Conservation (phyloP, 495 filamentous ascomycete genomes). For the Hypoxylon crocopeplum region DNA sequence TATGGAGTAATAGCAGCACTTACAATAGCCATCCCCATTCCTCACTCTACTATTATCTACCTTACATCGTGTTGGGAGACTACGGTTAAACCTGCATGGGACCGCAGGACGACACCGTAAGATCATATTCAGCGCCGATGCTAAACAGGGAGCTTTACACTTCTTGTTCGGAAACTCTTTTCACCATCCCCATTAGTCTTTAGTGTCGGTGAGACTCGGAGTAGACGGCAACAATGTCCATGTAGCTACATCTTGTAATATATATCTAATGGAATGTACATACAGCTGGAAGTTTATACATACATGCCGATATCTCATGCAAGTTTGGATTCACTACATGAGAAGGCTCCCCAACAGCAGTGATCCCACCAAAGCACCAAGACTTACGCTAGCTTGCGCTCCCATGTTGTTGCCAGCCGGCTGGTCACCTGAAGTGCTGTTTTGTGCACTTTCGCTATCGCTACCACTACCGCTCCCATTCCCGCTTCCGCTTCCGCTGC, state of each 20-base stretch:
- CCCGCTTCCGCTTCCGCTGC: conserved; percentile 24
- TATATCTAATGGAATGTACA: no score
- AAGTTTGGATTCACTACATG: conserved; percentile 3
- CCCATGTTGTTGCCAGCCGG: background rate
- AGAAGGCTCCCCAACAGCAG: conserved; percentile 8
- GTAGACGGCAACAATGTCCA: no score
- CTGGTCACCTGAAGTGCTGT: background rate
- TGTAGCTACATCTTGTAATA: no score
- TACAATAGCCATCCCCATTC: no score
- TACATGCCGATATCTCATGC: background rate
- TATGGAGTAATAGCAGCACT: no score
- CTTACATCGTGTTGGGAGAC: no score
- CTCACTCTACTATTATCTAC: no score
- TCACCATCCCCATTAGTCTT: background rate
- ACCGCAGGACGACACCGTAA: conserved; percentile 5
- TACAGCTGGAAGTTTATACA: no score
- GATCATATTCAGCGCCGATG: background rate
- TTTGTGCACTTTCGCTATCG: background rate
- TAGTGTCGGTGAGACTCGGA: no score
- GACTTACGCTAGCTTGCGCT: conserved; percentile 1
- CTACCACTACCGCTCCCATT: background rate
- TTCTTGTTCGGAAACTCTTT: background rate
- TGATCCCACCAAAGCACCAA: background rate
- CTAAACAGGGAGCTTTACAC: background rate
- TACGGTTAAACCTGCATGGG: background rate